Conservation (phyloP, 2,329 filamentous ascomycete genomes). For the Pyricularia grisea region DNA sequence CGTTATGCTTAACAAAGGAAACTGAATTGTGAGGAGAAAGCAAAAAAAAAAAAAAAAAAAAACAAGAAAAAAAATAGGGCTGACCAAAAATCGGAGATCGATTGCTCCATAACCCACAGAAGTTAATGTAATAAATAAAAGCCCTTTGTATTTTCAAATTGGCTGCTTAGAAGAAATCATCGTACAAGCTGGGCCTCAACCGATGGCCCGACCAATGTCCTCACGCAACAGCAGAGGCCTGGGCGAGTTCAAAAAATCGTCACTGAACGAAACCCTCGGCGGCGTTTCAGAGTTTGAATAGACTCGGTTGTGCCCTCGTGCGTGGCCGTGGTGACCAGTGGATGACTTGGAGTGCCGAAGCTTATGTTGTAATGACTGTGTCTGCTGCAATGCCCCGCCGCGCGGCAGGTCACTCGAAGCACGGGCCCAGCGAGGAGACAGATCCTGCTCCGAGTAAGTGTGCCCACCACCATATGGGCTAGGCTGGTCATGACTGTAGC, state of each 20-base stretch:
- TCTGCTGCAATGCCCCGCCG: not conserved
- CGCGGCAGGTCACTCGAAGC: constrained; percentile 22
- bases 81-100: not conserved
- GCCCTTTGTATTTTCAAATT: not conserved
- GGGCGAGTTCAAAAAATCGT: constrained; percentile 39
- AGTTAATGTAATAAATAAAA: not conserved
- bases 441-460: constrained; percentile 20
- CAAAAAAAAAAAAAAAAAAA: too few species aligned
- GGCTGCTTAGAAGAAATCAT: not conserved
- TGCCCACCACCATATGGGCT: not conserved
- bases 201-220: constrained; percentile 44
- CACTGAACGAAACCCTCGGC: constrained; percentile 33
- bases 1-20: not conserved
- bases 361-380: not conserved
- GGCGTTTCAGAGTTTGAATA: constrained; percentile 34
- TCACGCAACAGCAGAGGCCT: constrained; percentile 32
- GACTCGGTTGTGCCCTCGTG: constrained; percentile 23
- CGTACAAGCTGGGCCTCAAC: constrained; percentile 24
- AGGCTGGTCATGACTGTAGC: constrained; percentile 18
- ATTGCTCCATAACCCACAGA: not conserved
- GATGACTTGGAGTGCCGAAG: constrained; percentile 6
- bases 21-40: not conserved
- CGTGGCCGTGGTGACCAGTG: constrained; percentile 9
- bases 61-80: too few species aligned
- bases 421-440: constrained; percentile 17